Evolutionary conservation across 164 flowering plant genomes (phyloP), one percentile per base, ranked within the genome.

Genomic region (Berberis vulgaris): DNA sequence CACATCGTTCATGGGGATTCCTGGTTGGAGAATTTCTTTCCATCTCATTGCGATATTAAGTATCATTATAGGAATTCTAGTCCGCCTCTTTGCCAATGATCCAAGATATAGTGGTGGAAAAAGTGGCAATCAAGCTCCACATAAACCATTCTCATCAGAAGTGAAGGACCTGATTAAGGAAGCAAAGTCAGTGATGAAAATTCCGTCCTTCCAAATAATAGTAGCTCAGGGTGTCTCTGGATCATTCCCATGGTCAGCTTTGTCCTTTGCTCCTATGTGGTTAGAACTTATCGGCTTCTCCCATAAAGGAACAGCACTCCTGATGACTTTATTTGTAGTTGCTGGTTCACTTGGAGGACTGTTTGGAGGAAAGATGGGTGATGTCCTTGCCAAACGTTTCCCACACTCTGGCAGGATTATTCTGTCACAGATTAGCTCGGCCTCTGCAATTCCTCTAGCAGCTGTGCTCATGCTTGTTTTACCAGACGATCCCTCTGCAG

Each of bases 261-360:
- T 94, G 75, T 82, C 98, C 12, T 94, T 94, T 76, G 83, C 93
- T 5, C 73, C 95, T 4, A 90, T 94, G 97, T 94, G 98, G 96
- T 75, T 90, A 64, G 97, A 93, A 79, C 89, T 88, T 49, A 83
- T 79, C 40, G 97, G 97, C 7, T 86, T 93, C 73, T 85, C 97
- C 54, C 96, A 93, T 62, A 67, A 72, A 59, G 73, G 72, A 63
- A 89, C 97, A 40, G 96, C 94, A 41, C 69, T 84, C 11, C 76
- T 93, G 40, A 80, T 84, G 40, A 79, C 76, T 46, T 10, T 80
- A 49, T 93, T 89, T 72, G 86, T 81, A 44, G 73, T 85, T 71
- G 85, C 82, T 26, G 55, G 73, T 71, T 89, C 98, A 10, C 73
- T 89, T 65, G 98, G 97, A 3, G 96, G 90, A 38, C 75, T 93